Base-by-base conservation (phyloP, 2,329 filamentous ascomycete species). In the Pestalotiopsis sp. region DNA sequence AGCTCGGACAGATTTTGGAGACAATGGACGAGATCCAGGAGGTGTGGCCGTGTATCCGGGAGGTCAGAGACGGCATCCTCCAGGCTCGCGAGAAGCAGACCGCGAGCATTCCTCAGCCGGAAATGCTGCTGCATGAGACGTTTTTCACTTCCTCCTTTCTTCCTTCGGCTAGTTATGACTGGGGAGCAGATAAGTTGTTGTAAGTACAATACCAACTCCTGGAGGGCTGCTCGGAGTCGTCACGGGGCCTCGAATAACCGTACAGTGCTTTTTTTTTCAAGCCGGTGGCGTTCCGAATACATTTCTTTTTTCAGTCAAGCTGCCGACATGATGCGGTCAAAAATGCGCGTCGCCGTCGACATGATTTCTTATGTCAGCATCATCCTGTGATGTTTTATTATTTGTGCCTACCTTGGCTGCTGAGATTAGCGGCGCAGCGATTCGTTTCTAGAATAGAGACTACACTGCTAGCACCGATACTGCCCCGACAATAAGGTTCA, bases 1-100 rank as follows among this genome's bases (percentile, higher is more conserved):
- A 84, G 20, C 78, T 91, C 25, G 82, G 84, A 11, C 79, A 83
- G 17, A 79, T 83, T 17, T 75, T 83, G 0, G 82, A 86, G 3
- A 83, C 84, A 41, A 85, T 88, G 70, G 79, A 85, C 41, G 79
- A 82, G n/a, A 85, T 89, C 39, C 80, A 88, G 38, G 79, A 83
- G 52, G 83, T 82, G 6, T 85, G 81, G 81, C 81, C 82, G 5
- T 85, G 82, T 71, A 79, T 84, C 41, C 74, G 75, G 27, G 83
- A 84, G 70, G 80, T 86, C 9, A 74, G 76, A 36, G 79, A 81
- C 62, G 76, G 77, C 12, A 74, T 80, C 7, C 70, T 74, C 3
- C 67, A 71, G 7, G 72, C 73, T 2, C 64, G 72, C 38, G 68
- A 67, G 52, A 68, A 68, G 17, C 23, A 66, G 45, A 52, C 58